Evolutionary conservation across 345 rosid genomes (phyloP), one percentile per base, ranked within the genome.

Genomic region (Brassica nigra): DNA sequence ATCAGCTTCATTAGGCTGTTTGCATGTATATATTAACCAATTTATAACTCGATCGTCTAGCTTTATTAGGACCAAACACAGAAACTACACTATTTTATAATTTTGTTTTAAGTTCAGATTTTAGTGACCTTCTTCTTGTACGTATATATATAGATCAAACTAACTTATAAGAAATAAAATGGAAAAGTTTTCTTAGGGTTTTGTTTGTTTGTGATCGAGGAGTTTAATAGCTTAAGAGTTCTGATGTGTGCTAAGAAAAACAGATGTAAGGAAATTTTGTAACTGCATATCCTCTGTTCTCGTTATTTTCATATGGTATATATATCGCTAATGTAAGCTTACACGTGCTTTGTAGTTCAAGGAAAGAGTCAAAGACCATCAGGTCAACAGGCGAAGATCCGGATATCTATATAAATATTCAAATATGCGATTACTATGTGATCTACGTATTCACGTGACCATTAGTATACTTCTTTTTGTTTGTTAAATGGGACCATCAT

Each of bases 361-460:
- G 57, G 14, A 49, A 49, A 49, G 37, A 72, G 57, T 59, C 44
- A 34, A 54, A 63, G 49, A 28, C 36, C 52, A 16, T 62, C 12
- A 52, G 37, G 68, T 75, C 72, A 70, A 55, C 66, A 12, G 76
- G 65, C 59, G 71, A 68, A 55, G 59, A 68, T 62, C 66, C 66
- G 52, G 34, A 58, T 74, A 16, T 68, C 66, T n/a, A 58, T 39
- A 47, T n/a, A 44, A 10, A 33, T 8, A 23, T 66, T 28, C 30
- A 76, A 15, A 47, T 62, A 59, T 74, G 83, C 71, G 83, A 74
- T 52, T 36, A 69, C 65, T 28, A 62, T 28, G 4, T 69, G 66
- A 69, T 62, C 62, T 54, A 75, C 83, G 71, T 79, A 73, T 63
- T 52, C 54, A 62, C 71, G 52, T 68, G 70, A 68, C 16, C 20